Evolutionary conservation across 345 rosid species (phyloP), one percentile per base, ranked within the genome.

Genomic region (Gossypium rotundifolium): DNA sequence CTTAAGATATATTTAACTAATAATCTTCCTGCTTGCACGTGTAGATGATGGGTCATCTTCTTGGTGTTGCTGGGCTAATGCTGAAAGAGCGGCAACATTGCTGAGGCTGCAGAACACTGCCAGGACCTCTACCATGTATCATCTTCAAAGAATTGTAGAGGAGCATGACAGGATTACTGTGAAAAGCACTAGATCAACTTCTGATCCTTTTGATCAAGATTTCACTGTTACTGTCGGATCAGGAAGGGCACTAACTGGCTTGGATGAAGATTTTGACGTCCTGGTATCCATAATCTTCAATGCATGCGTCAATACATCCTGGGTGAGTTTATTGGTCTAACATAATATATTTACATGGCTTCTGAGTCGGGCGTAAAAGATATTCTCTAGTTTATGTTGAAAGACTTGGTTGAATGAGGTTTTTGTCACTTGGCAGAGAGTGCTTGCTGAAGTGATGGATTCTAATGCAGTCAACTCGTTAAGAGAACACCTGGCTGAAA

Each of bases 31-130:
- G 8, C 42, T 23, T 73, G 76, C 45, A 59, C 17, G 59, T 75
- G 51, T 80, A 94, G 98, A 94, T 82, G 96, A 92, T 53, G 98
- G 98, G 58, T 89, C 97, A 58, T 89, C 91, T 46, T 85, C 85
- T 44, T 92, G 84, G 77, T 86, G 77, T 79, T 91, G 98, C 82
- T 92, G 98, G 98, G 87, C 90, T 18, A 78, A 84, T 81, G 88
- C 84, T 78, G 85, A 85, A 78, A 85, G 82, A 79, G 98, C 97
- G 11, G 91, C 83, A 53, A 82, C 85, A 66, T 75, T 94, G 75
- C 81, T 94, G 52, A 84, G 93, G 84, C 85, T 94, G 78, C 84
- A 77, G 66, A 77, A 69, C n/a, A 54, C 45, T 77, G 65, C 45
- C 18, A 61, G 74, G 85, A 55, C 59, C 77, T 75, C 87, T 63